phyloP scores from a whole-genome alignment of 768 basidiomycete species.

The Russula sp. region DNA sequence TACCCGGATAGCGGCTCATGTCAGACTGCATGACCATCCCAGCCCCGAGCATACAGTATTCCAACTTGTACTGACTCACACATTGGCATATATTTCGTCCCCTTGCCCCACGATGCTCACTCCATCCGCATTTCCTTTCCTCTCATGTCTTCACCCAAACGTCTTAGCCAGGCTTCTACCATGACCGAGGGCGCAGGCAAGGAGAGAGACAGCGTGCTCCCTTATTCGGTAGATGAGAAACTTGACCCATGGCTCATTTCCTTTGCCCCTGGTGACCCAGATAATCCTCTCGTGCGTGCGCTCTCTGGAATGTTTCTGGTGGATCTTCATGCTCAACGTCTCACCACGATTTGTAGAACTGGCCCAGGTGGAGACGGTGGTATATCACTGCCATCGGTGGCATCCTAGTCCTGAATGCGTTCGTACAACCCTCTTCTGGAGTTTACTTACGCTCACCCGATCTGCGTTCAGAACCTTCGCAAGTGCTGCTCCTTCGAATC shows the following conservation, averaged over 20 bases:
- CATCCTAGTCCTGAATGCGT: slow-evolving; percentile 50
- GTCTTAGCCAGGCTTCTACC: slow-evolving; percentile 12
- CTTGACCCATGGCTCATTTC: slow-evolving; percentile 18
- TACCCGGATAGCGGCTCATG: background rate
- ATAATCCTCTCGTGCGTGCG: slow-evolving; percentile 15
- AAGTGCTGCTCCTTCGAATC: slow-evolving; percentile 49
- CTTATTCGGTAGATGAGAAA: background rate
- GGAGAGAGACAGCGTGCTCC: background rate
- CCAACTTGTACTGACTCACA: background rate
- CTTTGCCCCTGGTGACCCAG: slow-evolving; percentile 10
- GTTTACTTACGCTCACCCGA: background rate
- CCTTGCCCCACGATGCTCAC: background rate
- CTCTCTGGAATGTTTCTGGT: background rate
- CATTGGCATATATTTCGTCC: background rate
- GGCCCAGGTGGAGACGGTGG: slow-evolving; percentile 41
- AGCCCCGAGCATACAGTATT: background rate
- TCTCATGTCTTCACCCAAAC: slow-evolving; percentile 9
- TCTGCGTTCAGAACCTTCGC: slow-evolving; percentile 45
- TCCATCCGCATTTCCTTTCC: background rate
- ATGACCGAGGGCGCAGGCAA: background rate
- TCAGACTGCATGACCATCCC: slow-evolving; percentile 11
- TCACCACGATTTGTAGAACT: slow-evolving; percentile 35
- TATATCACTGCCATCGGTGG: slow-evolving; percentile 44
- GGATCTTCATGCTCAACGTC: background rate
- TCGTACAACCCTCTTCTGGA: slow-evolving; percentile 22